A percentile compares a stretch with the other conserved stretches of the same genome.
Evolutionary conservation across 768 basidiomycete species (phyloP).

Genomic region (Tubosaeta sp.): DNA sequence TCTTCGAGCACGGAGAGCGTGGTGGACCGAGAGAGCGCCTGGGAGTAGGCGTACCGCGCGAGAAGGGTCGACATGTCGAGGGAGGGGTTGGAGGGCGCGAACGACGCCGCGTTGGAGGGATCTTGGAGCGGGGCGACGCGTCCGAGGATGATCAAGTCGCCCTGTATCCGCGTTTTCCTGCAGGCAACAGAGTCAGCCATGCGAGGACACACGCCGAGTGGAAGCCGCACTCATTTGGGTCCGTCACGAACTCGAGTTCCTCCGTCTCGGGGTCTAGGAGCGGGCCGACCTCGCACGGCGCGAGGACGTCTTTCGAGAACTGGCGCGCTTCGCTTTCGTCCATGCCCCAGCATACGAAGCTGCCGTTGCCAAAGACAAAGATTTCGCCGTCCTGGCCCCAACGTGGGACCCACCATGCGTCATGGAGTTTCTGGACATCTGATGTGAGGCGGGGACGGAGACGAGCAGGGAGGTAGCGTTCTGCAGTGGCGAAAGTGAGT

Average conservation of each 20-base stretch:
- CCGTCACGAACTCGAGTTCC: conserved; percentile 89
- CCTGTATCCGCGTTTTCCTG: conserved; percentile 84
- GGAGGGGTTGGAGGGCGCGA: conserved; percentile 46
- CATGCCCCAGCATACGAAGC: conserved; percentile 88
- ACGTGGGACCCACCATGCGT: conserved; percentile 74
- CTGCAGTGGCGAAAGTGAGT: conserved; percentile 79
- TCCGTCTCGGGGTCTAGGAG: conserved; percentile 76
- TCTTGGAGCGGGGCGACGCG: conserved; percentile 57
- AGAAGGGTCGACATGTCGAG: conserved; percentile 71
- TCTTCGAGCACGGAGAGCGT: conserved; percentile 84
- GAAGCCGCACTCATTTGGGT: conserved; percentile 68
- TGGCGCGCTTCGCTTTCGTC: conserved; percentile 66
- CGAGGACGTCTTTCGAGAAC: conserved; percentile 63
- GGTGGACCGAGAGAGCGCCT: conserved; percentile 87
- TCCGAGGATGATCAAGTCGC: conserved; percentile 89
- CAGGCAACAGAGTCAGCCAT: conserved; percentile 7
- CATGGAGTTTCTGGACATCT: conserved; percentile 59
- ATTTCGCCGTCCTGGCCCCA: conserved; percentile 76
- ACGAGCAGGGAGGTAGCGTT: conserved; percentile 69
- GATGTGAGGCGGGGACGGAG: conserved; percentile 55
- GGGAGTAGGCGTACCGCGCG: conserved; percentile 87
- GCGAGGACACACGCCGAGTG: neutral
- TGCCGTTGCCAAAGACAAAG: conserved; percentile 86
- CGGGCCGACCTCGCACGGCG: conserved; percentile 56
- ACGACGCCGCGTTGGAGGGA: conserved; percentile 38